Base-by-base conservation (phyloP, 495 filamentous ascomycete species). In the Xylaria castorea region DNA sequence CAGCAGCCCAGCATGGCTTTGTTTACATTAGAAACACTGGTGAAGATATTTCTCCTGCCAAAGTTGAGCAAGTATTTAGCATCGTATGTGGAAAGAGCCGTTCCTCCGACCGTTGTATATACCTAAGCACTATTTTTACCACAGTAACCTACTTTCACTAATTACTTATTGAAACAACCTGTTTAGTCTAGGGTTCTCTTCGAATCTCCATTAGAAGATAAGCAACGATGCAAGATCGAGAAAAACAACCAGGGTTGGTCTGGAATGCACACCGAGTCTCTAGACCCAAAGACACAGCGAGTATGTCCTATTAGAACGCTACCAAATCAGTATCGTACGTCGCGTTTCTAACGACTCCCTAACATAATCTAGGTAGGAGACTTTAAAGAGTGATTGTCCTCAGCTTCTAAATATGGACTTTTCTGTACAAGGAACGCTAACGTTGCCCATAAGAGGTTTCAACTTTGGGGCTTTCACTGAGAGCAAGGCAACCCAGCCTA, bases 161-260 rank as follows among this genome's bases (percentile, higher is more conserved):
- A 65, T 70, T 12, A 22, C 50, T 68, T 55, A 68, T 38, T 40
- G 44, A 66, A 34, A 30, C 6, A 53, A 46, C 50, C 57, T 46
- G 57, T 48, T 73, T 72, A 94, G 94, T 95, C 93, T 30, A 89
- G 88, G 76, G 85, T 85, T 69, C 93, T 98, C 80, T 98, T 98
- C 81, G 81, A 83, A 0, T 91, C 90, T 11, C 90, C 94, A 0
- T 69, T 82, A 0, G 86, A 88, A 67, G 92, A 94, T 68, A 98
- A 98, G 81, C 84, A 90, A 63, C 81, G 82, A 74, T 96, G 90
- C 79, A 85, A 86, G 25, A 96, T 97, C 68, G 85, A 89, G 70
- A 86, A 89, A 51, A 92, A 91, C 82, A 98, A 98, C 74, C 89
- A 89, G 42, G 96, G 95, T 30, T 99, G 96, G 96, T 89, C 91